These are phyloP conservation scores for Suillus sp. DNA, from an alignment of 768 basidiomycete genomes.

Conservation along the genomic window DNA sequence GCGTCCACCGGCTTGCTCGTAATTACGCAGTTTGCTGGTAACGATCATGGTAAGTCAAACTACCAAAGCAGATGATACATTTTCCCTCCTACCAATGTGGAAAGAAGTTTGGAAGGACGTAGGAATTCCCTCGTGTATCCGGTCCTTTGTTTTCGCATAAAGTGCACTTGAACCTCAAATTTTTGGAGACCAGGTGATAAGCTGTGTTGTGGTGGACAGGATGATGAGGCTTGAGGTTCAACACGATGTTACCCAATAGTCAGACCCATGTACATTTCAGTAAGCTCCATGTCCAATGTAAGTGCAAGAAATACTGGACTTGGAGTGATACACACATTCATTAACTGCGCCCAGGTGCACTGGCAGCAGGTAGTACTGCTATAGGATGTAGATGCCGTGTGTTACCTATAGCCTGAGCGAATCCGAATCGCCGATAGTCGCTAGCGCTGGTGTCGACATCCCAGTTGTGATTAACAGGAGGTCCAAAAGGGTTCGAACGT, in stretches of 20 bases:
- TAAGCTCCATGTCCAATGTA: not conserved
- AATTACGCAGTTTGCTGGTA: not conserved
- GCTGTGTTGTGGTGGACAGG: not conserved
- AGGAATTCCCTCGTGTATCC: too few relatives aligned
- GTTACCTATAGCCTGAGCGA: too few relatives aligned
- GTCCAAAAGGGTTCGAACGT: too few relatives aligned
- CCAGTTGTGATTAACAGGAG: too few relatives aligned
- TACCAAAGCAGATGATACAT: not conserved
- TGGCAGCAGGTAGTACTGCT: too few relatives aligned
- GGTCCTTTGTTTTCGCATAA: too few relatives aligned
- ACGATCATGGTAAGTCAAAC: not conserved
- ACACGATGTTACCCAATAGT: not conserved
- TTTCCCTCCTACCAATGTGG: not conserved
- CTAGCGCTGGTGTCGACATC: too few relatives aligned
- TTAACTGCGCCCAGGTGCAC: not conserved
- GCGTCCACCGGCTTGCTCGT: not conserved
- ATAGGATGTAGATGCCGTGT: not conserved
- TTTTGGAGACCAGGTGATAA: not conserved
- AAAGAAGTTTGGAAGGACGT: not conserved
- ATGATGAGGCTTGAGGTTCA: not conserved
- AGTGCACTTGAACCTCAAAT: too few relatives aligned
- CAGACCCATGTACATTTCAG: not conserved
- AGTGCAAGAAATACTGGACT: not conserved
- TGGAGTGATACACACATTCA: not conserved
- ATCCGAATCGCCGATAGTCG: too few relatives aligned